These are phyloP conservation scores for Triticum aestivum DNA, from an alignment of 176 grass and related monocot species.

Conservation along the genomic window IWGSC_CS_RefSeq_v2.1 NC_057810.1:520770035-520770534, in stretches of 20 bases:
- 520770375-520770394: neutral
- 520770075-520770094: neutral
- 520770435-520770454: neutral
- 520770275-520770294: too few species aligned
- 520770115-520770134: neutral
- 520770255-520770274: neutral
- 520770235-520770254: neutral
- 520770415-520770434: slow-evolving; percentile 1
- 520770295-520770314: too few species aligned
- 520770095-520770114: neutral
- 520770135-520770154: neutral
- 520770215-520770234: too few species aligned
- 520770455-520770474: neutral
- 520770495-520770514: neutral
- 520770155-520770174: neutral
- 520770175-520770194: neutral
- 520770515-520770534: neutral
- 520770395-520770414: neutral
- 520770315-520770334: too few species aligned
- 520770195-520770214: neutral
- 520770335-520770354: neutral
- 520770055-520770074: neutral
- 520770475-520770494: neutral
- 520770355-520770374: neutral
- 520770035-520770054: neutral